These are phyloP conservation scores for Thermomyces lanuginosus DNA, from an alignment of 2,329 filamentous ascomycete genomes.

Conservation along the genomic window DNA sequence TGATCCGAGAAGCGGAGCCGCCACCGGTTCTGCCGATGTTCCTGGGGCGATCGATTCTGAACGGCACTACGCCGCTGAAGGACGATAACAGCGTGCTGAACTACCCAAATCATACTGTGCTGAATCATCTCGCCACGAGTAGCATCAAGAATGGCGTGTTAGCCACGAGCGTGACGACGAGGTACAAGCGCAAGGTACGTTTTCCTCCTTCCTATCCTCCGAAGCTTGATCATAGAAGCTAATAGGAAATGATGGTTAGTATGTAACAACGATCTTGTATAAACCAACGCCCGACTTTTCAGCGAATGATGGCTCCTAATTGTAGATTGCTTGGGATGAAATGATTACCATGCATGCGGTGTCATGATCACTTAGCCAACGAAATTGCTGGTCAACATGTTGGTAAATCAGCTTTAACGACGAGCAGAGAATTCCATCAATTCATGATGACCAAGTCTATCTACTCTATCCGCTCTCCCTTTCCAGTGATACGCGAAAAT, in stretches of 20 bases:
- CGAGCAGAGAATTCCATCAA: too few relatives aligned
- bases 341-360: too few relatives aligned
- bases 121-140: slow-evolving; percentile 93
- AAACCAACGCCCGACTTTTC: slow-evolving; percentile 63
- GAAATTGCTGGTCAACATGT: too few relatives aligned
- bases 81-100: slow-evolving; percentile 95
- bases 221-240: slow-evolving; percentile 1
- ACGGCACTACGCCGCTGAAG: slow-evolving; percentile 80
- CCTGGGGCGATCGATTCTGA: slow-evolving; percentile 84
- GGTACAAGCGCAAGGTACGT: slow-evolving; percentile 70
- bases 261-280: slow-evolving; percentile 94
- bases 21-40: slow-evolving; percentile 81
- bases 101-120: slow-evolving; percentile 90
- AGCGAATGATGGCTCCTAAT: too few relatives aligned
- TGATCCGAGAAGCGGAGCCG: slow-evolving; percentile 62
- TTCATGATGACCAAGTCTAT: too few relatives aligned
- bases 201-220: not conserved
- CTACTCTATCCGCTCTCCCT: too few relatives aligned
- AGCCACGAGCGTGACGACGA: slow-evolving; percentile 89
- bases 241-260: slow-evolving; percentile 37
- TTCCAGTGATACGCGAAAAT: too few relatives aligned
- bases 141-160: slow-evolving; percentile 95
- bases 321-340: too few relatives aligned
- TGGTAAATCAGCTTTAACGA: too few relatives aligned
- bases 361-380: too few relatives aligned